These are phyloP conservation scores for Paspalum notatum DNA, from an alignment of 176 grass and related monocot genomes.

Conservation along the genomic window DNA sequence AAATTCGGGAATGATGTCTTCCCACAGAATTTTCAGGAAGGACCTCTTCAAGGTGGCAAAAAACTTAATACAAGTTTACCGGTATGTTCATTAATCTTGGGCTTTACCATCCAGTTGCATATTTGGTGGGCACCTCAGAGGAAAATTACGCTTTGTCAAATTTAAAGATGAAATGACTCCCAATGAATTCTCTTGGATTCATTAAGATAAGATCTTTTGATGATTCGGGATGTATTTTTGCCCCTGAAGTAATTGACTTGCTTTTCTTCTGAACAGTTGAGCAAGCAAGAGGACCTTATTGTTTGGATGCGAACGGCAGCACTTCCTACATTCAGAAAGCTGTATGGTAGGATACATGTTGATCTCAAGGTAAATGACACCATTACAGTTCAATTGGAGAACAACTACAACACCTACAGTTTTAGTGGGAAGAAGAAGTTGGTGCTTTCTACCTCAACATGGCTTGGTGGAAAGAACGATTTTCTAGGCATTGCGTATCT, in stretches of 20 bases:
- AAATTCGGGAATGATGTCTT: constrained; percentile 91
- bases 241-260: constrained; percentile 18
- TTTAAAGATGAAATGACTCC: constrained; percentile 33
- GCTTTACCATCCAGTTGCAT: not conserved
- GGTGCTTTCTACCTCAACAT: constrained; percentile 86
- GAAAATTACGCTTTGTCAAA: constrained; percentile 2
- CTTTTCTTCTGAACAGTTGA: constrained; percentile 60
- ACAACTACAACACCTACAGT: constrained; percentile 85
- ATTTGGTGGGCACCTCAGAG: not conserved
- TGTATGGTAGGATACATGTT: constrained; percentile 74
- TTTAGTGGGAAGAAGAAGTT: constrained; percentile 86
- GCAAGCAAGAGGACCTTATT: constrained; percentile 87
- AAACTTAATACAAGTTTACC: constrained; percentile 42
- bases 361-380: constrained; percentile 72
- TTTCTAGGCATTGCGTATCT: constrained; percentile 89
- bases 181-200: not conserved
- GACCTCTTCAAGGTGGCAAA: constrained; percentile 71
- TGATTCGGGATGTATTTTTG: constrained; percentile 1
- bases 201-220: not conserved
- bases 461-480: constrained; percentile 94
- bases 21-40: constrained; percentile 80
- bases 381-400: constrained; percentile 71
- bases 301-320: constrained; percentile 96
- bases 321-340: constrained; percentile 88
- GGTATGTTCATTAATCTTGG: constrained; percentile 51